Percentiles rank a stretch among this genome's conserved stretches.
Evolutionary conservation across 495 filamentous ascomycete genomes (phyloP).

Genomic region (Neurospora sp.): DNA sequence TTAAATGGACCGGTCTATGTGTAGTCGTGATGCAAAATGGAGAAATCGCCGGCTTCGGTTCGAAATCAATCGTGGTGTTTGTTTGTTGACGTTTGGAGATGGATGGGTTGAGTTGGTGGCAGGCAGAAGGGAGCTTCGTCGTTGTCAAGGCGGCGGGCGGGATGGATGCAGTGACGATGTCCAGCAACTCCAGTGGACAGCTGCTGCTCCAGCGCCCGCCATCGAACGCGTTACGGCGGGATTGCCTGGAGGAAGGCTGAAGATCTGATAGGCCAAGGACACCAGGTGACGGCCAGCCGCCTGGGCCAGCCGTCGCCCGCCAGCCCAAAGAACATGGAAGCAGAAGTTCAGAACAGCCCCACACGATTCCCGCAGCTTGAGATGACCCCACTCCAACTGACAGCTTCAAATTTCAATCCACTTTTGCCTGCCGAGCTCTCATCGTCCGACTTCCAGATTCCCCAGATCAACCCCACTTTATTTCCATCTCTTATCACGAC

Average conservation of each 20-base stretch:
- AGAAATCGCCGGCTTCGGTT: not conserved
- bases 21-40: not conserved
- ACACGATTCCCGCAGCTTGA: not conserved
- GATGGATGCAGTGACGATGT: not conserved
- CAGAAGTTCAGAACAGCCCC: not conserved
- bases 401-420: slow-evolving; percentile 5
- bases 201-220: slow-evolving; percentile 15
- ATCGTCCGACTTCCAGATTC: not conserved
- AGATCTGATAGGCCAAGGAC: not conserved
- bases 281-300: not conserved
- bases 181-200: slow-evolving; percentile 3
- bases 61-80: not conserved
- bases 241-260: slow-evolving; percentile 31
- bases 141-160: slow-evolving; percentile 6
- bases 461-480: slow-evolving; percentile 1
- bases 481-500: slow-evolving; percentile 16
- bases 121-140: slow-evolving; percentile 24
- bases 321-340: too few species aligned
- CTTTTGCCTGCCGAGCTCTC: not conserved
- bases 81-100: slow-evolving; percentile 3
- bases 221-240: slow-evolving; percentile 29
- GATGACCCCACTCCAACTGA: slow-evolving; percentile 7
- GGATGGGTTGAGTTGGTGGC: slow-evolving; percentile 3
- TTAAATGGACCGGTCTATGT: slow-evolving; percentile 1
- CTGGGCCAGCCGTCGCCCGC: not conserved